Percentiles rank a stretch among this genome's conserved stretches.
phyloP scores from a whole-genome alignment of 2,329 filamentous ascomycete genomes.

The Claviceps sp. region DNA sequence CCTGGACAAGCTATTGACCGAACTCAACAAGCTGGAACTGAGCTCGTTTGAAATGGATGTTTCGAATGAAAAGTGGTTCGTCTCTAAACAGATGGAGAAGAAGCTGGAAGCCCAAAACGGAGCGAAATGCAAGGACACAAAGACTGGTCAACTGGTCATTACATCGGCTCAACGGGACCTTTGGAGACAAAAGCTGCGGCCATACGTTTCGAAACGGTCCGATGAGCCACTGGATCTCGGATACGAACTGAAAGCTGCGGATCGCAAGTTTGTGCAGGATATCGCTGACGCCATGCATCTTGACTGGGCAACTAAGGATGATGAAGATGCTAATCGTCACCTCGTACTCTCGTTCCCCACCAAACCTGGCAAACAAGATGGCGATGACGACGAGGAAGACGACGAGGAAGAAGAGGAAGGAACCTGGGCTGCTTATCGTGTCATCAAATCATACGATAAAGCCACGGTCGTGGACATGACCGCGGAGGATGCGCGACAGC shows the following conservation, averaged over 20 bases:
- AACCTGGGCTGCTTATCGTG: slow-evolving; percentile 68
- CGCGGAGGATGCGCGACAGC: slow-evolving; percentile 62
- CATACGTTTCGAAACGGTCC: slow-evolving; percentile 61
- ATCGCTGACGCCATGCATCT: slow-evolving; percentile 52
- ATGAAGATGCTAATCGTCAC: slow-evolving; percentile 40
- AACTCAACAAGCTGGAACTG: slow-evolving; percentile 78
- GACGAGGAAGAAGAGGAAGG: slow-evolving; percentile 54
- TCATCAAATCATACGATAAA: slow-evolving; percentile 83
- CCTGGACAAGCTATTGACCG: slow-evolving; percentile 63
- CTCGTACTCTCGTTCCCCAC: slow-evolving; percentile 36
- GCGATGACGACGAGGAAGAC: slow-evolving; percentile 22
- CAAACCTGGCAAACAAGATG: slow-evolving; percentile 43
- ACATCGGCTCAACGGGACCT: slow-evolving; percentile 69
- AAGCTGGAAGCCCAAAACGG: slow-evolving; percentile 46
- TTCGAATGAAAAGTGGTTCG: slow-evolving; percentile 82
- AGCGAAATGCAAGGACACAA: slow-evolving; percentile 35
- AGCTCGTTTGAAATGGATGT: slow-evolving; percentile 88
- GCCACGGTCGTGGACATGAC: slow-evolving; percentile 73
- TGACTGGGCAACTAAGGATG: slow-evolving; percentile 43
- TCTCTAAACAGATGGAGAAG: slow-evolving; percentile 65
- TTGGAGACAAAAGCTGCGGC: slow-evolving; percentile 68
- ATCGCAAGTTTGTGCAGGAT: slow-evolving; percentile 88
- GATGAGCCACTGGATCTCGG: slow-evolving; percentile 59
- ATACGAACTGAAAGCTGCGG: slow-evolving; percentile 58
- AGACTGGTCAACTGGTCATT: slow-evolving; percentile 53